Evolutionary conservation across 331 rosid genomes (phyloP).

Genomic region (Malus hybrid): DNA sequence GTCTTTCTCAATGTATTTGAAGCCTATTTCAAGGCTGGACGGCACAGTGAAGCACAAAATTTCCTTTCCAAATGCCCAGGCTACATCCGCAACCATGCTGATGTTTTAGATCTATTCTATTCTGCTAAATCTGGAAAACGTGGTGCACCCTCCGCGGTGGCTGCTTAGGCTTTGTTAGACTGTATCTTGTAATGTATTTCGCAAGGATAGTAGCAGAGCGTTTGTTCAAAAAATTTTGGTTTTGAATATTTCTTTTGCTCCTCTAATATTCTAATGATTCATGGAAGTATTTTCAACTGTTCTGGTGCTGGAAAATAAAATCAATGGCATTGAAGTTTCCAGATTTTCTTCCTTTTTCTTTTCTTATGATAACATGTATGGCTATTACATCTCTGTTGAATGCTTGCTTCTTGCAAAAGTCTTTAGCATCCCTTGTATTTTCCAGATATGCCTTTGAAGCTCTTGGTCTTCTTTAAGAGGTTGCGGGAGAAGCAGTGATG

Average conservation of each 20-base stretch:
- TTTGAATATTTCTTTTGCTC: conserved; percentile 16
- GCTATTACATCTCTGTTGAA: neutral
- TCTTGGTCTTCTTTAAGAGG: neutral
- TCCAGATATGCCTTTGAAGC: neutral
- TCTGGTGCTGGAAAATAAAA: conserved; percentile 12
- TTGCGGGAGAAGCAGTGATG: neutral
- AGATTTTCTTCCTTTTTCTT: neutral
- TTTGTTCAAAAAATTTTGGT: conserved; percentile 28
- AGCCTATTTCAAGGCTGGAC: conserved; percentile 53
- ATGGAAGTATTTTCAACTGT: conserved; percentile 12
- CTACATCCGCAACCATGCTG: conserved; percentile 61
- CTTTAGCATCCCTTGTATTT: neutral
- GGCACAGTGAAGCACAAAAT: conserved; percentile 57
- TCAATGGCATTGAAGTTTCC: neutral
- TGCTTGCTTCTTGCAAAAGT: neutral
- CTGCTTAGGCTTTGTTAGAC: conserved; percentile 36
- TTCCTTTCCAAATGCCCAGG: conserved; percentile 69
- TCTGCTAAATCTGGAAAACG: conserved; percentile 38
- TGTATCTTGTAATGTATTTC: conserved; percentile 18
- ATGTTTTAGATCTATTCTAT: conserved; percentile 59
- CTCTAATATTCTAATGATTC: neutral
- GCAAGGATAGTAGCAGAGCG: conserved; percentile 17
- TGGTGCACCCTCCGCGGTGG: conserved; percentile 29
- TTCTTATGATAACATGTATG: neutral
- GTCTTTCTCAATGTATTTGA: conserved; percentile 42